Base-by-base conservation (phyloP, 768 basidiomycete species). In the Hemileccinum impolitum region DNA sequence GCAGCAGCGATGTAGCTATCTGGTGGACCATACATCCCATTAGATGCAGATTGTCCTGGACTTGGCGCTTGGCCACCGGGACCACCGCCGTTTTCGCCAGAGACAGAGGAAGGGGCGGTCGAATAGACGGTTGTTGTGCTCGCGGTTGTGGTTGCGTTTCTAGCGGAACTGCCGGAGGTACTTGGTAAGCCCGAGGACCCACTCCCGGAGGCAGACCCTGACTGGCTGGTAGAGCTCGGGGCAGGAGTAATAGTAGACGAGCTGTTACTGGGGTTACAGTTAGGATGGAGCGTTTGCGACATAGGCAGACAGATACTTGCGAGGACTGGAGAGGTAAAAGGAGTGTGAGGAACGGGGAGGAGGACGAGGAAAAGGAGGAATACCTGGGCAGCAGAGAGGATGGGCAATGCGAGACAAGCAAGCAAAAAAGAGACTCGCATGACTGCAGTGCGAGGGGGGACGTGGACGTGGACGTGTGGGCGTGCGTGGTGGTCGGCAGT, bases 1-100 rank as follows among this genome's bases (percentile, higher is more conserved):
- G 80, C 87, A 12, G 74, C 77, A 25, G 83, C 77, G 53, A 81
- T 82, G 67, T 82, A 88, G 45, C 72, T 65, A 58, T 90, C 86
- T 40, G 75, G 73, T 40, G 87, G 87, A n/a, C 87, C 87, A 52
- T 75, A 84, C 31, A 76, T 66, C 23, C 79, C 83, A 48, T 59
- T 61, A 2, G 58, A 15, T 37, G 67, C 75, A 17, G 70, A 54
- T 41, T 71, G 66, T 18, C 85, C 86, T 21, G 86, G 87, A 39
- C 70, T 65, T 10, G 86, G 86, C 3, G 86, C 86, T 0, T 43
- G 43, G 6, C 66, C 62, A 25, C 68, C 57, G 4, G 68, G 48
- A 13, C 77, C 71, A 28, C 74, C 83, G 11, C 84, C 66, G 36
- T 64, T 43, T 30, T 26, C 85, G 31, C 77, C 84, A 25, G 74